These are phyloP conservation scores for Hansenula sp. DNA, from an alignment of 1,139 yeast species.

Conservation along the genomic window DNA sequence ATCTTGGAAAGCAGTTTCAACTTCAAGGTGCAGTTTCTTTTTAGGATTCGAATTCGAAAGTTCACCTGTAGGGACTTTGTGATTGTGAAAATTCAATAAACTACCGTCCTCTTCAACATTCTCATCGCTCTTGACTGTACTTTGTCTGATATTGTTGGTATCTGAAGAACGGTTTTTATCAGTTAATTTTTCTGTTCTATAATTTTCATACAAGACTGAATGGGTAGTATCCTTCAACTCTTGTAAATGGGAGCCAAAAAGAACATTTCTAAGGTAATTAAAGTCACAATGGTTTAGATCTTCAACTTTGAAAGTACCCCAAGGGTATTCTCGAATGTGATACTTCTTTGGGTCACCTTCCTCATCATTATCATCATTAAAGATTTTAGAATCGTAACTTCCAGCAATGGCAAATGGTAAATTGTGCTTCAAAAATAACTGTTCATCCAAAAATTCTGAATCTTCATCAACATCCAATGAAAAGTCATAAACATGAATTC, in stretches of 20 bases:
- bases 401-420: constrained; percentile 48
- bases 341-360: constrained; percentile 3
- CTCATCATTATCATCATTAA: constrained; percentile 20
- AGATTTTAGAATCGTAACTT: constrained; percentile 31
- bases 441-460: constrained; percentile 21
- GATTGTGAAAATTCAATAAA: constrained; percentile 1
- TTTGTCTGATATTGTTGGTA: not conserved
- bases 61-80: not conserved
- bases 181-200: constrained; percentile 63
- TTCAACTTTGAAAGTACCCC: constrained; percentile 45
- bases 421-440: constrained; percentile 28
- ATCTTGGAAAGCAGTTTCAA: not conserved
- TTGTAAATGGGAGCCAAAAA: constrained; percentile 74
- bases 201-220: constrained; percentile 62
- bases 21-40: constrained; percentile 1
- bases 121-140: constrained; percentile 1
- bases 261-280: constrained; percentile 58
- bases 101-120: constrained; percentile 4
- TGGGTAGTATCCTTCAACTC: constrained; percentile 73
- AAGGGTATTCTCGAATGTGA: constrained; percentile 38
- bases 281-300: constrained; percentile 61
- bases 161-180: constrained; percentile 10
- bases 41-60: not conserved
- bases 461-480: constrained; percentile 24
- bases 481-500: constrained; percentile 51